phyloP scores from a whole-genome alignment of 106 monocot genomes.

The Narthecium ossifragum region DNA sequence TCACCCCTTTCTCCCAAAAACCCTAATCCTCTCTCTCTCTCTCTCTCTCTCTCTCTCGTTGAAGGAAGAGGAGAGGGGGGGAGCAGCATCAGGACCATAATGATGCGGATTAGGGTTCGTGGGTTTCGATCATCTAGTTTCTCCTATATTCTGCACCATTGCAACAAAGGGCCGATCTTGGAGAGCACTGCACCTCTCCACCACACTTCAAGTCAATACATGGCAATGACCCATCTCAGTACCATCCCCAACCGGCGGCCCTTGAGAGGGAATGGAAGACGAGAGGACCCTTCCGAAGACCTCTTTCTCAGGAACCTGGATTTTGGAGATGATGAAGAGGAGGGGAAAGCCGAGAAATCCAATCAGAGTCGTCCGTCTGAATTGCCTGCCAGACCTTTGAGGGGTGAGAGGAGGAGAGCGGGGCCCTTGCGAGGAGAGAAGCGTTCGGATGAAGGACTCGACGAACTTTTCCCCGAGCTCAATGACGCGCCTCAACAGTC shows the following conservation, averaged over 20 bases:
- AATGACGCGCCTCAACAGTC: neutral
- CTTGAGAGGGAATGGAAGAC: conserved; percentile 18
- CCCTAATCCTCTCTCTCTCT: no score
- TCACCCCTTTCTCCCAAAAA: no score
- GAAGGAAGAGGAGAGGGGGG: neutral
- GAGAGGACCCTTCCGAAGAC: conserved; percentile 23
- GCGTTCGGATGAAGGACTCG: neutral
- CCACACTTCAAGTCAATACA: neutral
- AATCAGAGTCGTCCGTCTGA: neutral
- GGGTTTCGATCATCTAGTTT: conserved; percentile 10
- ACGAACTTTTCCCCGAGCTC: neutral
- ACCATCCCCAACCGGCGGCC: conserved; percentile 32
- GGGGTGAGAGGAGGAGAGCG: neutral
- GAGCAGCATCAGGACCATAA: no score
- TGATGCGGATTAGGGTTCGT: neutral
- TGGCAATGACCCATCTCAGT: conserved; percentile 19
- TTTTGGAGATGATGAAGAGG: conserved; percentile 31
- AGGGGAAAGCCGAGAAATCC: neutral
- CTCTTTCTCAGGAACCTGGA: conserved; percentile 47
- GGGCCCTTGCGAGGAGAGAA: neutral
- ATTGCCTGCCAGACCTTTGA: neutral
- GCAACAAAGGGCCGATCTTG: conserved; percentile 1
- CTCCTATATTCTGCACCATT: neutral
- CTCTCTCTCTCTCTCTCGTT: neutral
- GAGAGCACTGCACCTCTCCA: neutral